Conservation (phyloP, 192 early-diverging fungal species). For the Mortierella hygrophila region DNA sequence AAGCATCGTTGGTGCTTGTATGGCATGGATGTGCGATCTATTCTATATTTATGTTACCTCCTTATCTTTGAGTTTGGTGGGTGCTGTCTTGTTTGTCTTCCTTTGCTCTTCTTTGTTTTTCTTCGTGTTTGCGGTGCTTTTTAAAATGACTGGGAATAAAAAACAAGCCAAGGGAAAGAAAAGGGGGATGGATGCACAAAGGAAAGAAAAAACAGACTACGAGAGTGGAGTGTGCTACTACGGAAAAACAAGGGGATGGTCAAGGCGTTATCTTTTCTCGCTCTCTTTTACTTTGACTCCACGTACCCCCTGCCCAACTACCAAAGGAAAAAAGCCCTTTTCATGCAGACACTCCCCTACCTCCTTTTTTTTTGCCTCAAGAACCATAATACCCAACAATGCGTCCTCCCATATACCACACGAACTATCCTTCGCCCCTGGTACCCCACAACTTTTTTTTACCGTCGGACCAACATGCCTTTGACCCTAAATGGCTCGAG, state of each 20-base stretch:
- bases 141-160: background rate
- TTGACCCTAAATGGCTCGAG: background rate
- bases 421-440: background rate
- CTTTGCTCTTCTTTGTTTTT: background rate
- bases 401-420: background rate
- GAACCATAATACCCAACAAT: background rate
- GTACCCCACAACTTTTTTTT: conserved; percentile 5
- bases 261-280: background rate
- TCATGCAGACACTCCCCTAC: background rate
- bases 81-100: background rate
- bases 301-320: background rate
- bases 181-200: background rate
- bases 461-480: background rate
- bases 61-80: conserved; percentile 1
- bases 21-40: background rate
- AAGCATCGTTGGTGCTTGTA: background rate
- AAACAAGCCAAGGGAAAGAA: background rate
- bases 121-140: background rate
- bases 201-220: background rate
- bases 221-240: background rate
- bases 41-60: background rate
- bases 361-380: background rate
- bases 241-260: conserved; percentile 2
- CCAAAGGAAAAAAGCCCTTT: background rate
- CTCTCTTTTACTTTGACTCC: background rate